phyloP scores from a whole-genome alignment of 2,329 filamentous ascomycete species.

The Aspergillus piperis region DNA sequence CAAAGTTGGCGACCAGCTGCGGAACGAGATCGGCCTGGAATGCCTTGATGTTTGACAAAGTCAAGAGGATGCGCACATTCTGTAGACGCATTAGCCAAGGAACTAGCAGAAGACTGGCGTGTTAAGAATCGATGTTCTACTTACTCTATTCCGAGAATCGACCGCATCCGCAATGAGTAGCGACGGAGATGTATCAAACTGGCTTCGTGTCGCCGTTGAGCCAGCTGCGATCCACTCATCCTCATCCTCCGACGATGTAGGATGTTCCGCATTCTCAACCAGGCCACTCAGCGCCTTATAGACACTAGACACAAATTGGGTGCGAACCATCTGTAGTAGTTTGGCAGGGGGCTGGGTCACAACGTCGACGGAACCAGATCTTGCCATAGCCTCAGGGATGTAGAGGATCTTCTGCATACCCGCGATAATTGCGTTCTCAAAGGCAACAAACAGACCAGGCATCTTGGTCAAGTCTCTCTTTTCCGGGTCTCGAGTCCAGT shows the following conservation, averaged over 20 bases:
- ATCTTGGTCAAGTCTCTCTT: slow-evolving; percentile 86
- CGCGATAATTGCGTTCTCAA: slow-evolving; percentile 76
- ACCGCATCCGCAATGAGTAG: slow-evolving; percentile 52
- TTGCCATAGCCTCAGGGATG: slow-evolving; percentile 79
- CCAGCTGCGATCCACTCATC: slow-evolving; percentile 55
- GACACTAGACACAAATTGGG: slow-evolving; percentile 88
- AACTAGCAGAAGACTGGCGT: neutral
- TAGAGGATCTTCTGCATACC: slow-evolving; percentile 97
- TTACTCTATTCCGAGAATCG: slow-evolving; percentile 56
- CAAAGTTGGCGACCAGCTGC: slow-evolving; percentile 86
- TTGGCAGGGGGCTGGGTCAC: slow-evolving; percentile 84
- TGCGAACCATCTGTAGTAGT: slow-evolving; percentile 83
- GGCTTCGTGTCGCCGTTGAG: slow-evolving; percentile 31
- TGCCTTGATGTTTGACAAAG: slow-evolving; percentile 85
- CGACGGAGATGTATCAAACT: slow-evolving; percentile 38
- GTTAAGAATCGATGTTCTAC: slow-evolving; percentile 17
- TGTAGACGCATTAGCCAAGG: slow-evolving; percentile 40
- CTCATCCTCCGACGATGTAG: slow-evolving; percentile 62
- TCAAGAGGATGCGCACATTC: slow-evolving; percentile 92
- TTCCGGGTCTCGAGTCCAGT: slow-evolving; percentile 84
- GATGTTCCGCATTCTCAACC: slow-evolving; percentile 91
- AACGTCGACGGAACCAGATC: slow-evolving; percentile 72
- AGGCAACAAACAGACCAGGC: slow-evolving; percentile 80
- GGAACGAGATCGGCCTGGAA: slow-evolving; percentile 82
- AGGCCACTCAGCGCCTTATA: slow-evolving; percentile 94